phyloP scores from a whole-genome alignment of 441 rosid species.

The California macrophylla region DNA sequence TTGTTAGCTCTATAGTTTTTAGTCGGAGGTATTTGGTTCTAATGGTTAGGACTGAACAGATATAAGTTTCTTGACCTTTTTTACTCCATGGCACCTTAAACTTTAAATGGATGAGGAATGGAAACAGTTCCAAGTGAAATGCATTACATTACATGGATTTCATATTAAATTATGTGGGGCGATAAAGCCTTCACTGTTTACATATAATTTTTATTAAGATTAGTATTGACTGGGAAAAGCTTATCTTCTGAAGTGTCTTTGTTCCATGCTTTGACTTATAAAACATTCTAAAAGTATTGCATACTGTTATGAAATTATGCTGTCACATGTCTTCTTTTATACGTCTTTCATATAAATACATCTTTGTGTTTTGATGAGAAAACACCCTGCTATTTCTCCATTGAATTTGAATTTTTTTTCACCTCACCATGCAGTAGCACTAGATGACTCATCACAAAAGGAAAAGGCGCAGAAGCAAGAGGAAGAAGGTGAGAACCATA shows the following conservation, averaged over 20 bases:
- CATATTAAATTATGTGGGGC: no score
- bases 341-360: neutral
- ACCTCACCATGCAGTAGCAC: conserved; percentile 25
- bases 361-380: neutral
- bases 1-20: neutral
- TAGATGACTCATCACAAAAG: conserved; percentile 27
- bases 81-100: neutral
- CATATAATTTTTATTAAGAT: no score
- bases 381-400: neutral
- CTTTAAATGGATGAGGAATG: neutral
- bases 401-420: conserved; percentile 16
- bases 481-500: conserved; percentile 35
- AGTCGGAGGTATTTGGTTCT: neutral
- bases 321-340: neutral
- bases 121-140: neutral
- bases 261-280: neutral
- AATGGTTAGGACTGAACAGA: neutral
- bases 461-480: conserved; percentile 31
- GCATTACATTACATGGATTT: neutral
- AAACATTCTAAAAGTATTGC: neutral
- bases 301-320: neutral
- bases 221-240: no score
- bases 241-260: no score
- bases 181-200: no score
- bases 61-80: neutral